Evolutionary conservation across 2,329 filamentous ascomycete species (phyloP).

Genomic region (Curvularia lunata): DNA sequence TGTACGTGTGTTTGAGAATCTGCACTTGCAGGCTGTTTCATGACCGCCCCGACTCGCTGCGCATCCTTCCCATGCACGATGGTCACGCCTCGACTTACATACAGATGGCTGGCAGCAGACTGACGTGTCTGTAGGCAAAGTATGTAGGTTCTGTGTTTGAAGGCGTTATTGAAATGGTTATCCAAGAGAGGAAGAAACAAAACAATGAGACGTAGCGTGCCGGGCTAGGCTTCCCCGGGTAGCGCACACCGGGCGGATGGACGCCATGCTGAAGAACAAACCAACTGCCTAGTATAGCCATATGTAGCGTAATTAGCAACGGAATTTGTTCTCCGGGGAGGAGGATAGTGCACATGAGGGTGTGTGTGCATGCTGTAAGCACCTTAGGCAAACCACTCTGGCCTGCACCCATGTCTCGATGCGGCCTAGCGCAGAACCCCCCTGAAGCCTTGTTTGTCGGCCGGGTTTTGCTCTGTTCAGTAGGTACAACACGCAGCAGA

Average conservation of each 20-base stretch:
- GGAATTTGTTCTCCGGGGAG: slow-evolving; percentile 12
- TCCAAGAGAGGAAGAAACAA: slow-evolving; percentile 14
- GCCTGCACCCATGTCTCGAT: not conserved
- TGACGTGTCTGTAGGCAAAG: not conserved
- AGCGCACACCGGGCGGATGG: not conserved
- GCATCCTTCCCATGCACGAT: not conserved
- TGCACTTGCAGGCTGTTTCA: slow-evolving; percentile 7
- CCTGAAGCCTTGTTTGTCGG: slow-evolving; percentile 3
- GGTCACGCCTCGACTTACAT: not conserved
- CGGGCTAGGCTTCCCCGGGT: not conserved
- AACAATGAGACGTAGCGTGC: not conserved
- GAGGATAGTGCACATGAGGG: slow-evolving; percentile 2
- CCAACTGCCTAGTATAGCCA: not conserved
- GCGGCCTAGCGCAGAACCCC: not conserved
- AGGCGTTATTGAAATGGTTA: slow-evolving; percentile 3
- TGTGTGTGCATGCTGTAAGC: slow-evolving; percentile 4
- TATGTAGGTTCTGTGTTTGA: not conserved
- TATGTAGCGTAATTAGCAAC: slow-evolving; percentile 1
- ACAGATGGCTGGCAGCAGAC: not conserved
- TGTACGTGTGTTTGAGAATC: not conserved
- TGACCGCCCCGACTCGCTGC: slow-evolving; percentile 12
- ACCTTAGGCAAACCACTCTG: slow-evolving; percentile 1
- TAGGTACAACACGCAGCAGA: not conserved
- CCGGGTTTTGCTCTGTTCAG: not conserved
- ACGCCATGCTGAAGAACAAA: slow-evolving; percentile 7